Conservation (phyloP, 768 basidiomycete species). For the Trametes villosa region DNA sequence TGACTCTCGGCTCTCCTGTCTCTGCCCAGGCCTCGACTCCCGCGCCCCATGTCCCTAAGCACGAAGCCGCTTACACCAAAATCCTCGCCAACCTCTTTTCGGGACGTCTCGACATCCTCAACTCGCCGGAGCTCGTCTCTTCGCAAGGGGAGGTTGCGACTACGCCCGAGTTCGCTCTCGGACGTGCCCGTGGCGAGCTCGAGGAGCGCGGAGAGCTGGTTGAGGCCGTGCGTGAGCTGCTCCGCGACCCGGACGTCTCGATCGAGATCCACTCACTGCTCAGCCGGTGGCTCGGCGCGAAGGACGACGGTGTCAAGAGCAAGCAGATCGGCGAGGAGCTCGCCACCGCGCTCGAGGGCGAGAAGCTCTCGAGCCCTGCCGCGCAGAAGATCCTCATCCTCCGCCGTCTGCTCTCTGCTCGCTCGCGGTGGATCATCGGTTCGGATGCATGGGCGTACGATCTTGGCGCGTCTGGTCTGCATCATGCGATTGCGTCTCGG, state of each 20-base stretch:
- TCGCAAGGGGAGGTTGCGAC: conserved; percentile 78
- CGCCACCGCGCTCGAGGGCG: conserved; percentile 48
- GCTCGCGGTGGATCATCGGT: conserved; percentile 95
- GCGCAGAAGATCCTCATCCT: conserved; percentile 63
- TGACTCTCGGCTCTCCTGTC: conserved; percentile 52
- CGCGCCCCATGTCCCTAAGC: conserved; percentile 76
- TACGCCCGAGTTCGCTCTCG: conserved; percentile 93
- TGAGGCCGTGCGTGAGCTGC: conserved; percentile 62
- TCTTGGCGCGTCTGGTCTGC: conserved; percentile 92
- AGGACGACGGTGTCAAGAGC: conserved; percentile 72
- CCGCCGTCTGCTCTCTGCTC: conserved; percentile 62
- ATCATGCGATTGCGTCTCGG: conserved; percentile 90
- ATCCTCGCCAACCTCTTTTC: conserved; percentile 82
- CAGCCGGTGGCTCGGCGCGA: conserved; percentile 73
- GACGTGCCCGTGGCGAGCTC: conserved; percentile 83
- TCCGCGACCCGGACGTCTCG: conserved; percentile 54
- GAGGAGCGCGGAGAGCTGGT: conserved; percentile 76
- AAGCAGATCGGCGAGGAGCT: conserved; percentile 61
- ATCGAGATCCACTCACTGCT: conserved; percentile 70
- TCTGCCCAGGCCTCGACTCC: conserved; percentile 28
- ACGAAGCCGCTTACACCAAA: conserved; percentile 91
- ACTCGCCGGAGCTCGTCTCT: conserved; percentile 75
- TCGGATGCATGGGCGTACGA: conserved; percentile 99
- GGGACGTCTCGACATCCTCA: conserved; percentile 80
- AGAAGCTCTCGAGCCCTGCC: conserved; percentile 42